These are phyloP conservation scores for Epichloe festucae DNA, from an alignment of 2,329 filamentous ascomycete genomes.

Conservation along the genomic window DNA sequence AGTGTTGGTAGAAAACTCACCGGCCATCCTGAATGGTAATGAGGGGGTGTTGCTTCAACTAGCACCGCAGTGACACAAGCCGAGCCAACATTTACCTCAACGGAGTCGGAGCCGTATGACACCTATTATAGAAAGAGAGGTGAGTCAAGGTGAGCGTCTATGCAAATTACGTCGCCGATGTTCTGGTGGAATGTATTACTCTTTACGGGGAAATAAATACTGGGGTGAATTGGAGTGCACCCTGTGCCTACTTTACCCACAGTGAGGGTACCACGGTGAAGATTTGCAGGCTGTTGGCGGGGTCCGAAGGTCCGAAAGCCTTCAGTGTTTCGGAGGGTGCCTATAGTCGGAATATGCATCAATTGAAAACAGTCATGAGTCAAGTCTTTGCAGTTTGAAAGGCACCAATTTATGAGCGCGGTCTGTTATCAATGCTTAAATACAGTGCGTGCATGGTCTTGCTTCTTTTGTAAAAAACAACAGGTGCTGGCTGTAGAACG, in stretches of 20 bases:
- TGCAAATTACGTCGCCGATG: not conserved
- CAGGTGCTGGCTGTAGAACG: not conserved
- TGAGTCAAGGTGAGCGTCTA: not conserved
- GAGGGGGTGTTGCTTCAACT: not conserved
- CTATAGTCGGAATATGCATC: constrained; percentile 13
- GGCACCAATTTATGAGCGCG: not conserved
- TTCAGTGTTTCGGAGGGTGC: constrained; percentile 11
- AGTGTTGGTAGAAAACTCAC: constrained; percentile 2
- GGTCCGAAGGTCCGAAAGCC: constrained; percentile 2
- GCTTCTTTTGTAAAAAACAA: not conserved
- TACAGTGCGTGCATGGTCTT: not conserved
- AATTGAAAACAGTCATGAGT: constrained; percentile 8
- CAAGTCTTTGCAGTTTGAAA: not conserved
- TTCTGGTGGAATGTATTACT: not conserved
- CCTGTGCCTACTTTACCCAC: not conserved
- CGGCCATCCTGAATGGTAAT: not conserved
- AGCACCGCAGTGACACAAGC: not conserved
- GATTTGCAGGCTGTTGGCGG: constrained; percentile 5
- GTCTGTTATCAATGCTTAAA: not conserved
- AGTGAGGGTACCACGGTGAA: not conserved
- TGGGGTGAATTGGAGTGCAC: not conserved
- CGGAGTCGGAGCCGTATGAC: not conserved
- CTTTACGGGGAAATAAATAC: not conserved
- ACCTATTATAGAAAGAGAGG: not conserved
- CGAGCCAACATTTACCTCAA: not conserved